Percentiles rank a stretch among this genome's conserved stretches.
These are phyloP conservation scores for Haplosporangium sp. DNA, from an alignment of 371 early-diverging fungal species.

Conservation along the genomic window DNA sequence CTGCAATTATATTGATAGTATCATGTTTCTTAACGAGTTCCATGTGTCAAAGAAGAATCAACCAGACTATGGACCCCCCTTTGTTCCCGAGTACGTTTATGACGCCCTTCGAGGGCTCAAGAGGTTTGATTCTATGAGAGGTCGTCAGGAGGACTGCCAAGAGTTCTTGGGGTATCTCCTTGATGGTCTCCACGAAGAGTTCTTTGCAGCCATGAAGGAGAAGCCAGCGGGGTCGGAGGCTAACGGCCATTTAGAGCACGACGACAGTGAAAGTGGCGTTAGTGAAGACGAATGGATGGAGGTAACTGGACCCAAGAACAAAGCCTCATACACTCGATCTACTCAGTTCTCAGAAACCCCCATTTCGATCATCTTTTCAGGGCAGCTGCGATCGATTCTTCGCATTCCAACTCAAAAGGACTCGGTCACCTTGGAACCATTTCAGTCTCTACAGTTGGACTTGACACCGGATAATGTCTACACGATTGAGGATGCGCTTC, in stretches of 20 bases:
- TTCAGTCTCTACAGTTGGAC: constrained; percentile 89
- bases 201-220: constrained; percentile 62
- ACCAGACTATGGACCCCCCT: constrained; percentile 74
- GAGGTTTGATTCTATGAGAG: constrained; percentile 85
- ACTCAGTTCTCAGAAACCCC: constrained; percentile 79
- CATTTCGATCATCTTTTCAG: constrained; percentile 90
- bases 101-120: constrained; percentile 84
- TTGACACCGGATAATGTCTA: constrained; percentile 81
- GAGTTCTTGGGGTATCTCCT: constrained; percentile 94
- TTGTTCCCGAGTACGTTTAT: constrained; percentile 95
- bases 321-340: constrained; percentile 62
- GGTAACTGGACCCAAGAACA: constrained; percentile 87
- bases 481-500: constrained; percentile 89
- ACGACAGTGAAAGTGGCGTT: constrained; percentile 49
- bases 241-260: constrained; percentile 25
- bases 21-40: constrained; percentile 84
- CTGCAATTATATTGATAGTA: constrained; percentile 52
- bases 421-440: constrained; percentile 90
- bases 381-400: constrained; percentile 82
- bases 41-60: constrained; percentile 56
- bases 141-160: constrained; percentile 97
- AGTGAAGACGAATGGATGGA: constrained; percentile 83
- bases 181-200: constrained; percentile 95
- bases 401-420: constrained; percentile 81
- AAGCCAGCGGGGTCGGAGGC: constrained; percentile 25